A percentile compares a stretch with the other conserved stretches of the same genome.
These are phyloP conservation scores for Cercospora nicotianae DNA, from an alignment of 2,329 filamentous ascomycete genomes.

Conservation along the genomic window DNA sequence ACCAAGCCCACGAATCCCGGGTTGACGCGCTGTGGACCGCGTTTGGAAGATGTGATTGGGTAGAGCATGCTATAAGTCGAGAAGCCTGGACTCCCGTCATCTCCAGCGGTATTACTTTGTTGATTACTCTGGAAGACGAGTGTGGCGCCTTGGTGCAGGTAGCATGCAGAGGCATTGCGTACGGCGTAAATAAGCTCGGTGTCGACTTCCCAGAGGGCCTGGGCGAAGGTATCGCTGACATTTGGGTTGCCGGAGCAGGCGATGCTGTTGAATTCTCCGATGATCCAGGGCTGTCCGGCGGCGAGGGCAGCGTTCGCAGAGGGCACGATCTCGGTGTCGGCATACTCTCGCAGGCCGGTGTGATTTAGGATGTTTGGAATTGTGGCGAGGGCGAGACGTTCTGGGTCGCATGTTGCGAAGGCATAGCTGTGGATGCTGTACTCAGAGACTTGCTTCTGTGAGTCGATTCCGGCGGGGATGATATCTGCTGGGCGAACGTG, in stretches of 20 bases:
- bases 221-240: slow-evolving; percentile 46
- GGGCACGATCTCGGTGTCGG: slow-evolving; percentile 34
- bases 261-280: slow-evolving; percentile 47
- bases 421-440: slow-evolving; percentile 37
- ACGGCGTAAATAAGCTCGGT: slow-evolving; percentile 43
- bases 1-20: slow-evolving; percentile 33
- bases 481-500: slow-evolving; percentile 34
- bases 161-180: slow-evolving; percentile 42
- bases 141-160: slow-evolving; percentile 40
- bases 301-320: slow-evolving; percentile 34
- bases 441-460: slow-evolving; percentile 30
- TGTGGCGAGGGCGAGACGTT: slow-evolving; percentile 29
- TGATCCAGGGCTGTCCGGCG: slow-evolving; percentile 33
- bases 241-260: slow-evolving; percentile 43
- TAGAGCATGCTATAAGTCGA: slow-evolving; percentile 36
- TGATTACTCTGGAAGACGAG: slow-evolving; percentile 34
- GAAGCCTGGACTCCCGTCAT: slow-evolving; percentile 33
- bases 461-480: slow-evolving; percentile 35
- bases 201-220: slow-evolving; percentile 45
- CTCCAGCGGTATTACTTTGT: slow-evolving; percentile 34
- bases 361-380: slow-evolving; percentile 36
- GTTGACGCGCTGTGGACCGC: slow-evolving; percentile 31
- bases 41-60: slow-evolving; percentile 28
- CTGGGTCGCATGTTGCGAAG: slow-evolving; percentile 36
- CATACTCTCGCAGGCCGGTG: slow-evolving; percentile 31